These are phyloP conservation scores for Metarhizium album DNA, from an alignment of 2,329 filamentous ascomycete genomes.

Conservation along the genomic window DNA sequence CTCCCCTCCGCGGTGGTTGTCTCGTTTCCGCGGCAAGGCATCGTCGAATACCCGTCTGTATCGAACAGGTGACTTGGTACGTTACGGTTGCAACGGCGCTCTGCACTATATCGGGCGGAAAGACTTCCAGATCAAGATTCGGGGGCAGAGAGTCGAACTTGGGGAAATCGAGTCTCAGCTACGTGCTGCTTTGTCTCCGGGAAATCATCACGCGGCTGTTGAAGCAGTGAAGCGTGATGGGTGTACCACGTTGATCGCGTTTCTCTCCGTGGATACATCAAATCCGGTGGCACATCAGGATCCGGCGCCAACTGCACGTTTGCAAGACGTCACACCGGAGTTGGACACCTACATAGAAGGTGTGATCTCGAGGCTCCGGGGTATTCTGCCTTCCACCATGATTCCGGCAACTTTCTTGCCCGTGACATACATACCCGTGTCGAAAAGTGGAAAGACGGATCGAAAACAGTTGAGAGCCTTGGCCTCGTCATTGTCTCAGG, in stretches of 20 bases:
- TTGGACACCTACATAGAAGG: neutral
- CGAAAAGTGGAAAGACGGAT: too few species aligned
- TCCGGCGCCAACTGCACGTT: neutral
- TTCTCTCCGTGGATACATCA: neutral
- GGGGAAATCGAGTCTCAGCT: slow-evolving; percentile 1
- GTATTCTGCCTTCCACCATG: slow-evolving; percentile 2
- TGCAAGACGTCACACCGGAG: neutral
- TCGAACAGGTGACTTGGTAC: slow-evolving; percentile 1
- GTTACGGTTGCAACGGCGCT: neutral
- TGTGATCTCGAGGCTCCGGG: too few species aligned
- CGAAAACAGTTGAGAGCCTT: too few species aligned
- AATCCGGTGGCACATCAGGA: neutral
- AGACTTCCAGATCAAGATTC: slow-evolving; percentile 1
- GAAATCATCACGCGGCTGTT: neutral
- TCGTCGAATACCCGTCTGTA: neutral
- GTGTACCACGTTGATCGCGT: neutral
- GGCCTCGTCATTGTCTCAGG: too few species aligned
- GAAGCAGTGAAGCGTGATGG: neutral
- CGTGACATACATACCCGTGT: too few species aligned
- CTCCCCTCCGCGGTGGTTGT: neutral
- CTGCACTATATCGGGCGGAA: neutral
- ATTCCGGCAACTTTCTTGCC: neutral
- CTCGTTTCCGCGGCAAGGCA: neutral
- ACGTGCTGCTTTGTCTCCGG: neutral
- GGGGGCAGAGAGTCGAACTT: slow-evolving; percentile 3